A percentile compares a stretch with the other conserved stretches of the same genome.
These are phyloP conservation scores for Cochlearia excelsa DNA, from an alignment of 345 rosid species.

Conservation along the genomic window DNA sequence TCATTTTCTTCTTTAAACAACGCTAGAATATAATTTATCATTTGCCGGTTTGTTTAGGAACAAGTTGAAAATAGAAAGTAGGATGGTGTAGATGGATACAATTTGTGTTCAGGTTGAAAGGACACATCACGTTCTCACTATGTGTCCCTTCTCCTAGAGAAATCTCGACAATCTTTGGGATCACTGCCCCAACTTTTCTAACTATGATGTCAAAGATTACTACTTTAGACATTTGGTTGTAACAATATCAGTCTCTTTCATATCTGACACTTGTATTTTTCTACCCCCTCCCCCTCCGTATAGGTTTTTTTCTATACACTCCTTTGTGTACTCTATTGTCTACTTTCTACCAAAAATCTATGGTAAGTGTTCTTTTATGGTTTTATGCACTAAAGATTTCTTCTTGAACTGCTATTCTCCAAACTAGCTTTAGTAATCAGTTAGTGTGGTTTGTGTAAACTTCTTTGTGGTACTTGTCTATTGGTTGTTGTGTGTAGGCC, in stretches of 20 bases:
- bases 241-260: constrained; percentile 4
- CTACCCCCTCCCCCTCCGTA: not conserved
- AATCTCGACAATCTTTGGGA: constrained; percentile 49
- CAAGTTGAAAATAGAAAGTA: too few species aligned
- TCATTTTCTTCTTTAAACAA: too few species aligned
- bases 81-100: too few species aligned
- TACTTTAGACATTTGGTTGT: constrained; percentile 13
- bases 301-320: constrained; percentile 80
- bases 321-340: constrained; percentile 58
- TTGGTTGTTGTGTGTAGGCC: constrained; percentile 46
- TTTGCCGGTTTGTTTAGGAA: too few species aligned
- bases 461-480: not conserved
- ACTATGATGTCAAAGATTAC: constrained; percentile 72
- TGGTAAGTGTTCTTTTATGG: constrained; percentile 39
- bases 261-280: constrained; percentile 26
- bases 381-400: not conserved
- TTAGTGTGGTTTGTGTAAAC: too few species aligned
- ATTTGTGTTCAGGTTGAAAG: constrained; percentile 23
- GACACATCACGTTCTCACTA: constrained; percentile 57
- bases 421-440: too few species aligned
- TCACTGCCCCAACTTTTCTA: constrained; percentile 79
- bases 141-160: constrained; percentile 61
- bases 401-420: not conserved
- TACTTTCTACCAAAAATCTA: constrained; percentile 42
- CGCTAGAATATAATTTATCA: too few species aligned